phyloP scores from a whole-genome alignment of 306 rosid species.

The Cyclanthera cordifolia region DNA sequence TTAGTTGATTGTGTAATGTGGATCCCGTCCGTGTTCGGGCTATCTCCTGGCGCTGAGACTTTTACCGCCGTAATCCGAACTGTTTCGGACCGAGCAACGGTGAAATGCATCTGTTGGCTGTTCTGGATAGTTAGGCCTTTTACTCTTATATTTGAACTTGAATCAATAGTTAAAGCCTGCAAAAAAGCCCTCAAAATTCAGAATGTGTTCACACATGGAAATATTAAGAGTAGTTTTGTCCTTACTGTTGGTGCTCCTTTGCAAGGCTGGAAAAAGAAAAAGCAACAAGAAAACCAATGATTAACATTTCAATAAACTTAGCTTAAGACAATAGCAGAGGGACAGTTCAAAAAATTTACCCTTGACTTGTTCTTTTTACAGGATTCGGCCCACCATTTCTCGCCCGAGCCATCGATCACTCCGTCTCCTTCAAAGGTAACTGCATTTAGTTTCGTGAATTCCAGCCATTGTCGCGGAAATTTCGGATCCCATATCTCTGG shows the following conservation, averaged over 20 bases:
- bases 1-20: constrained; percentile 83
- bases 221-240: constrained; percentile 7
- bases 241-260: constrained; percentile 90
- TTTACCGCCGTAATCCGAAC: constrained; percentile 52
- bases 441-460: constrained; percentile 36
- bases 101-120: constrained; percentile 88
- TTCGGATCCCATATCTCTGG: constrained; percentile 76
- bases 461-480: constrained; percentile 56
- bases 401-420: constrained; percentile 87
- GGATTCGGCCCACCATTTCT: constrained; percentile 98
- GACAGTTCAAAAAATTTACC: constrained; percentile 27
- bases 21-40: constrained; percentile 60
- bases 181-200: constrained; percentile 15
- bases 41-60: constrained; percentile 75
- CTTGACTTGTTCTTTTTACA: constrained; percentile 88
- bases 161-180: constrained; percentile 87
- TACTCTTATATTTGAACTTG: constrained; percentile 55
- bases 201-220: constrained; percentile 4
- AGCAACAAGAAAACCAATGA: background rate
- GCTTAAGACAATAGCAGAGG: background rate
- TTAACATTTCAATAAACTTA: background rate
- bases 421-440: constrained; percentile 73
- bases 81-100: constrained; percentile 46
- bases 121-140: constrained; percentile 62
- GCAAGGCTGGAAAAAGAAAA: constrained; percentile 55